Conservation (phyloP, 2,329 filamentous ascomycete genomes). For the Pezicula rhizophila region DNA sequence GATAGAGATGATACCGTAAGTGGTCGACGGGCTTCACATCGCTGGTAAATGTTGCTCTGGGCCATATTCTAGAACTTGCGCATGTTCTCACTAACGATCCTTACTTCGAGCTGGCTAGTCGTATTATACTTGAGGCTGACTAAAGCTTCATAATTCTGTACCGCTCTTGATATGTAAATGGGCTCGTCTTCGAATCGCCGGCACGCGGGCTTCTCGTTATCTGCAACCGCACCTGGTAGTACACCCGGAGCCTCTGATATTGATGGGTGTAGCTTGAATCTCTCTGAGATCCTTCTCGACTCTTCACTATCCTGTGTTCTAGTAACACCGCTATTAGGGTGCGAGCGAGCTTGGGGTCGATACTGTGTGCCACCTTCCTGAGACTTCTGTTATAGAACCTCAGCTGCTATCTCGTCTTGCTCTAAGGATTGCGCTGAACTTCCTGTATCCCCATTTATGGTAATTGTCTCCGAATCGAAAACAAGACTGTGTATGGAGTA, state of each 20-base stretch:
- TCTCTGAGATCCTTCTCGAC: slow-evolving; percentile 9
- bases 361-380: not conserved
- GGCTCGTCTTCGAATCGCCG: slow-evolving; percentile 22
- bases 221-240: slow-evolving; percentile 5
- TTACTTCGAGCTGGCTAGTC: slow-evolving; percentile 12
- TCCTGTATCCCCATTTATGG: not conserved
- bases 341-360: not conserved
- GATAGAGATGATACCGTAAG: slow-evolving; percentile 7
- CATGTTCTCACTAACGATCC: slow-evolving; percentile 21
- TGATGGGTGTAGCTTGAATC: slow-evolving; percentile 12
- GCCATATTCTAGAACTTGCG: slow-evolving; percentile 14
- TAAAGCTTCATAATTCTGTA: slow-evolving; percentile 18
- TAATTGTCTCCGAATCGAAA: not conserved
- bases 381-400: not conserved
- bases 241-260: slow-evolving; percentile 13
- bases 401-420: not conserved
- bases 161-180: slow-evolving; percentile 20
- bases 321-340: not conserved
- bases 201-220: slow-evolving; percentile 5
- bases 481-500: not conserved
- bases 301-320: not conserved
- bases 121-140: slow-evolving; percentile 13
- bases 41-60: slow-evolving; percentile 17
- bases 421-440: not conserved
- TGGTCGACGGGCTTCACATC: slow-evolving; percentile 12